Evolutionary conservation across 257 asterid species (phyloP), one percentile per base, ranked within the genome.

Genomic region (Lavandula angustifolia): DNA sequence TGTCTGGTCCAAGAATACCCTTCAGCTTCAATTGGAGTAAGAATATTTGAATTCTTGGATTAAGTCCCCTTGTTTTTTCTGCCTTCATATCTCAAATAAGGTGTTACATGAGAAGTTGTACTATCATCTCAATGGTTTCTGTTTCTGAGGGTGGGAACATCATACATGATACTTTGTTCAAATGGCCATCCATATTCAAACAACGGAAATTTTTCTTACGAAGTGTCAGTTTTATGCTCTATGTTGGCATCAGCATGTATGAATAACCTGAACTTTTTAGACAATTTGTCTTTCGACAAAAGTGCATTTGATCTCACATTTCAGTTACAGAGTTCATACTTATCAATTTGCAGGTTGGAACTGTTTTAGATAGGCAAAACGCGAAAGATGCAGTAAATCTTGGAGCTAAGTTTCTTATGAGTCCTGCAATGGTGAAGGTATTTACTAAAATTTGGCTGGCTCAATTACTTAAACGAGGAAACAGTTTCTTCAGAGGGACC

Each of bases 381-480:
- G 95, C 92, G 12, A 78, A 76, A 66, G 59, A 64, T 60, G 91
- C 97, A 8, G 43, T 87, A 14, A 68, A 70, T 6, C 31, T 61
- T 53, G 97, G 97, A 74, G 97, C 95, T 64, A 90, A 87, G 80
- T 90, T 90, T 77, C 84, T 90, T 3, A 69, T 87, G 94, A 85
- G 95, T 57, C 97, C 97, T 75, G 94, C 82, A 59, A 78, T 77
- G 73, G 87, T 89, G 60, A 83, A 78, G 91, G 96, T 89, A 78
- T 43, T 22, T 46, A 34, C 54, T 50, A 13, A 3, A 53, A 7
- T 52, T n/a, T n/a, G n/a, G n/a, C 34, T 42, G 27, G 22, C 38
- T 54, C 6, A 54, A 27, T 54, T 14, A 46, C 53, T 64, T 38
- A 9, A 32, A 43, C 55, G 33, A 35, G 64, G 14, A 14, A 9